Conservation (phyloP, 805 yeast species). For the Suhomyces faveliae region DNA sequence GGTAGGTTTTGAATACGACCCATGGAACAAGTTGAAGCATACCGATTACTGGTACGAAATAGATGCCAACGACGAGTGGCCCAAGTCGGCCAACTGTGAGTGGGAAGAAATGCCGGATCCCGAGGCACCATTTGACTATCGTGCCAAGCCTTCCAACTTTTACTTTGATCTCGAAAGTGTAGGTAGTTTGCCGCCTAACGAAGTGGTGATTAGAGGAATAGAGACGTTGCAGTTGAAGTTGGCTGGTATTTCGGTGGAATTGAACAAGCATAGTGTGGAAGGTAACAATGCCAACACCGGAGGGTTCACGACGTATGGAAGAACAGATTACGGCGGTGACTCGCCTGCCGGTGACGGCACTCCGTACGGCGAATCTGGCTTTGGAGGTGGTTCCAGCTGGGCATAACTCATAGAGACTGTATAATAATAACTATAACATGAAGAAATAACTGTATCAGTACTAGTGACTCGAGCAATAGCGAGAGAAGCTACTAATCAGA, state of each 20-base stretch:
- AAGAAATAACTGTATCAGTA: too few relatives aligned
- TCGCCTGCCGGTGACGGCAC: constrained; percentile 35
- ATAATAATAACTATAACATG: background rate
- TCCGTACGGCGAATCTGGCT: constrained; percentile 15
- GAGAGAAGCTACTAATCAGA: too few relatives aligned
- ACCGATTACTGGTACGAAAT: constrained; percentile 97
- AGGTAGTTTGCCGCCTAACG: constrained; percentile 85
- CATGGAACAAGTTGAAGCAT: constrained; percentile 97
- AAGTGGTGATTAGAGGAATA: constrained; percentile 82
- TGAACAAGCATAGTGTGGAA: constrained; percentile 47
- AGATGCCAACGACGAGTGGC: constrained; percentile 90
- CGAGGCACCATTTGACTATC: constrained; percentile 81
- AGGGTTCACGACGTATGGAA: constrained; percentile 49
- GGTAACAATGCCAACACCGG: constrained; percentile 44
- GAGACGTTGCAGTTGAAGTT: constrained; percentile 84
- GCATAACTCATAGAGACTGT: constrained; percentile 1
- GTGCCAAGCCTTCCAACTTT: constrained; percentile 75
- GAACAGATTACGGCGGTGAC: constrained; percentile 20
- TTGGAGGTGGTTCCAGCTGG: constrained; percentile 12
- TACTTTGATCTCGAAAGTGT: constrained; percentile 91
- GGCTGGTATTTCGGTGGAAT: constrained; percentile 78
- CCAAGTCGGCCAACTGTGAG: constrained; percentile 79
- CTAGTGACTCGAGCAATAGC: too few relatives aligned
- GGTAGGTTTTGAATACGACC: constrained; percentile 94
- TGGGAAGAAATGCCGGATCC: constrained; percentile 95